These are phyloP conservation scores for Aspergillus latus DNA, from an alignment of 2,329 filamentous ascomycete genomes.

Conservation along the genomic window DNA sequence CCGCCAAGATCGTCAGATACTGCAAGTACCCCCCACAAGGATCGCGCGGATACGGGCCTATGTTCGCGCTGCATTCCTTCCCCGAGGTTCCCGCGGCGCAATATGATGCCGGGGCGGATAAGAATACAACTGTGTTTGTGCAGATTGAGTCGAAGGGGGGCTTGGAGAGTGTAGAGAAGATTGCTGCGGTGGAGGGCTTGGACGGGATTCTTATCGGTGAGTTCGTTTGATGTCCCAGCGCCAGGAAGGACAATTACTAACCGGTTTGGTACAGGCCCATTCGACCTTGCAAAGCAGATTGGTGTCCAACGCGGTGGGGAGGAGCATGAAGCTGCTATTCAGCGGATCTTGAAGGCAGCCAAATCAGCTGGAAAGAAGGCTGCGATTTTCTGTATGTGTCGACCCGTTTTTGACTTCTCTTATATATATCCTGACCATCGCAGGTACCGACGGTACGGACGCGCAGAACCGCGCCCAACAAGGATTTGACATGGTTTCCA, in stretches of 20 bases:
- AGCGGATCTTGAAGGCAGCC: slow-evolving; percentile 36
- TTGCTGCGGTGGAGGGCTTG: slow-evolving; percentile 43
- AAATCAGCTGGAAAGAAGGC: slow-evolving; percentile 40
- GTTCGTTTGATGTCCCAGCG: neutral
- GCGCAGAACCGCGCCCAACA: slow-evolving; percentile 35
- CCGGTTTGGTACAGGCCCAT: slow-evolving; percentile 25
- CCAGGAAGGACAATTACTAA: too few relatives aligned
- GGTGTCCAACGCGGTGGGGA: slow-evolving; percentile 35
- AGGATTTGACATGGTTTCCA: slow-evolving; percentile 45
- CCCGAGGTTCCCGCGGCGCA: slow-evolving; percentile 26
- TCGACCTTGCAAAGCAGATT: slow-evolving; percentile 42
- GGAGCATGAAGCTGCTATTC: slow-evolving; percentile 43
- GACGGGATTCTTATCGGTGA: slow-evolving; percentile 43
- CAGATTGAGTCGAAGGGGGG: slow-evolving; percentile 46
- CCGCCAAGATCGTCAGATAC: slow-evolving; percentile 31
- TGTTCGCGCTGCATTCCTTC: slow-evolving; percentile 36
- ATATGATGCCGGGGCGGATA: slow-evolving; percentile 38
- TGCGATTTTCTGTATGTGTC: slow-evolving; percentile 43
- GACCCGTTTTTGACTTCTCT: too few relatives aligned
- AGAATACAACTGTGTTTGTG: slow-evolving; percentile 34
- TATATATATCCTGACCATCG: neutral
- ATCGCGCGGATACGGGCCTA: slow-evolving; percentile 37
- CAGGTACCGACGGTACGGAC: slow-evolving; percentile 37
- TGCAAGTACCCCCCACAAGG: slow-evolving; percentile 35
- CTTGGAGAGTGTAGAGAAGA: slow-evolving; percentile 47